Evolutionary conservation across 805 yeast species (phyloP).

Genomic region (Isabelozyma heimii): DNA sequence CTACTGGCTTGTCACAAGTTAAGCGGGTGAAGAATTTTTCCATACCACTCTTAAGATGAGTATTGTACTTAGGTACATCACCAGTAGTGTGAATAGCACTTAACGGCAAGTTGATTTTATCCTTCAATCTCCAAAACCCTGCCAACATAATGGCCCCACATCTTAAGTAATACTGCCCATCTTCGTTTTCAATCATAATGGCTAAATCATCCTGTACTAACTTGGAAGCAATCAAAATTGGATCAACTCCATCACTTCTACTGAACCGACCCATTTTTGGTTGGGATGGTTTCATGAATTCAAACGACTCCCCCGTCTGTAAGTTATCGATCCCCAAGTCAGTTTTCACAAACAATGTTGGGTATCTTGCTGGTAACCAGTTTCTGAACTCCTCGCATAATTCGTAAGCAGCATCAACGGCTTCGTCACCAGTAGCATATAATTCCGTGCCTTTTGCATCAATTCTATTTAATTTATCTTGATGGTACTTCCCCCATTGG

Average conservation of each 20-base stretch:
- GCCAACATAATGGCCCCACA: conserved; percentile 66
- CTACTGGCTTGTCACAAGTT: conserved; percentile 61
- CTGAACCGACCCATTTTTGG: conserved; percentile 13
- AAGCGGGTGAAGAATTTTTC: conserved; percentile 60
- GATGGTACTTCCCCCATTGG: conserved; percentile 58
- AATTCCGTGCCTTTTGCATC: conserved; percentile 44
- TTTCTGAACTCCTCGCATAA: conserved; percentile 49
- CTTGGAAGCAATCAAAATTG: conserved; percentile 55
- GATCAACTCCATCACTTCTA: conserved; percentile 45
- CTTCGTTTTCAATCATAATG: conserved; percentile 56
- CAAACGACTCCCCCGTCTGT: conserved; percentile 51
- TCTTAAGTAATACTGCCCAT: conserved; percentile 55
- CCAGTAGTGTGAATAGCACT: conserved; percentile 61
- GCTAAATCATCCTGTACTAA: conserved; percentile 68
- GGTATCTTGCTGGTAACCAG: conserved; percentile 58
- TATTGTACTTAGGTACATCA: conserved; percentile 64
- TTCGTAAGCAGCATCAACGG: conserved; percentile 55
- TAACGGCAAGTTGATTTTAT: conserved; percentile 55
- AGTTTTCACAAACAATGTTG: conserved; percentile 47
- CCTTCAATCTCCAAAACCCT: conserved; percentile 67
- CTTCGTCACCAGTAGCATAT: conserved; percentile 51
- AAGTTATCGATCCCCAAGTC: conserved; percentile 48
- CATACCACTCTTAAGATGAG: conserved; percentile 60
- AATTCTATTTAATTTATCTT: conserved; percentile 49
- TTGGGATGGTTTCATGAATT: conserved; percentile 16